These are phyloP conservation scores for Lachancea sp. DNA, from an alignment of 805 yeast species.

Conservation along the genomic window DNA sequence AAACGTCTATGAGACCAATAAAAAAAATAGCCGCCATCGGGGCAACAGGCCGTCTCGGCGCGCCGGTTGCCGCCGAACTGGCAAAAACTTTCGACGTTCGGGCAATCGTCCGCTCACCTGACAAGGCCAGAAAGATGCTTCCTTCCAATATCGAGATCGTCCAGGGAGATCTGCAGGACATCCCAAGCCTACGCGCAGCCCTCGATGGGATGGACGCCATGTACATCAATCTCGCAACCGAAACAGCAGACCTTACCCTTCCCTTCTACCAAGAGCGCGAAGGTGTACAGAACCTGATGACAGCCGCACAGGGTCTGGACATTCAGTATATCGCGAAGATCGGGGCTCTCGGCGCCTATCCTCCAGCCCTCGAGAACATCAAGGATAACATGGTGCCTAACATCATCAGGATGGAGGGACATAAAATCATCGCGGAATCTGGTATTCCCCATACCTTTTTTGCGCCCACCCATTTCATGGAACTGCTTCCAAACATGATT, in stretches of 20 bases:
- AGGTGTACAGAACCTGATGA: conserved; percentile 3
- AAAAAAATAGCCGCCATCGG: conserved; percentile 5
- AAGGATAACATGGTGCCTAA: conserved; percentile 4
- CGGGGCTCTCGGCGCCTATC: conserved; percentile 7
- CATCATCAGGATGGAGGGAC: conserved; percentile 5
- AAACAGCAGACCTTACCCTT: conserved; percentile 3
- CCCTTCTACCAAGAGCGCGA: conserved; percentile 6
- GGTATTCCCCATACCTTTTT: conserved; percentile 7
- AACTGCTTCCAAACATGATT: conserved; percentile 8
- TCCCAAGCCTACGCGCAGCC: conserved; percentile 3
- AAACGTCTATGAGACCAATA: too few species aligned
- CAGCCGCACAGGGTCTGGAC: conserved; percentile 4
- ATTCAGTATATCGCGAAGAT: conserved; percentile 6
- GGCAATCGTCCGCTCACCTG: conserved; percentile 5
- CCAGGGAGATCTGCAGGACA: conserved; percentile 3
- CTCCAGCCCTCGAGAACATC: conserved; percentile 4
- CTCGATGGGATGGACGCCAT: conserved; percentile 4
- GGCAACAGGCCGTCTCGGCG: conserved; percentile 7
- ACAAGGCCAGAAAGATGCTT: conserved; percentile 5
- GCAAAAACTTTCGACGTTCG: conserved; percentile 3
- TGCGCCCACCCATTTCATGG: conserved; percentile 10
- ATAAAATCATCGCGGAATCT: background rate
- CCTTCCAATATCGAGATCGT: conserved; percentile 5
- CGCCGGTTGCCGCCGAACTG: conserved; percentile 7
- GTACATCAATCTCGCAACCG: conserved; percentile 5